A percentile compares a stretch with the other conserved stretches of the same genome.
Evolutionary conservation across 306 rosid genomes (phyloP).

Genomic region (Amphicarpaea edgeworthii): DNA sequence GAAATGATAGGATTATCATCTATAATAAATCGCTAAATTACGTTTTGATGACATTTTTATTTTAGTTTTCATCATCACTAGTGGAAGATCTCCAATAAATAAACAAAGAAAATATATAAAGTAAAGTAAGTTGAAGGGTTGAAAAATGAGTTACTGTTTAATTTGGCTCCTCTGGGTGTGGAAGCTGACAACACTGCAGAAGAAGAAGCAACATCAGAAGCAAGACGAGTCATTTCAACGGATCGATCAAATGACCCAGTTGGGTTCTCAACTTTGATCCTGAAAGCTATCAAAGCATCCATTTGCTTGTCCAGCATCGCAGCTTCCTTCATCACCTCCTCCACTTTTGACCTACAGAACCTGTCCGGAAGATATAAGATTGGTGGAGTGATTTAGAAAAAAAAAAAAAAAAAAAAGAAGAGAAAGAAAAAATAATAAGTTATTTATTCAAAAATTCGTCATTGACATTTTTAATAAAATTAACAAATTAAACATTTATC

Average conservation of each 20-base stretch:
- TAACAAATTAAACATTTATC: too few species aligned
- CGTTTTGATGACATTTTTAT: too few species aligned
- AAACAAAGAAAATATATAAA: background rate
- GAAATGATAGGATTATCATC: too few species aligned
- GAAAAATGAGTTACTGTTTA: slow-evolving; percentile 46
- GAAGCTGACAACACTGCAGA: slow-evolving; percentile 57
- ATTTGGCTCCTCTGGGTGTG: slow-evolving; percentile 50
- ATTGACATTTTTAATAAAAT: too few species aligned
- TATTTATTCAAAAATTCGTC: too few species aligned
- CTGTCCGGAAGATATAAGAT: too few species aligned
- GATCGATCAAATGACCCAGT: slow-evolving; percentile 36
- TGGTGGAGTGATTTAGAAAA: too few species aligned
- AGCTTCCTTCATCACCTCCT: slow-evolving; percentile 75
- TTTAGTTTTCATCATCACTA: too few species aligned
- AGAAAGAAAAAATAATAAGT: too few species aligned
- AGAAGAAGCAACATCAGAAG: slow-evolving; percentile 63
- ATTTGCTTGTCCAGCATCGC: slow-evolving; percentile 63
- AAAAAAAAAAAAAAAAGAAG: too few species aligned
- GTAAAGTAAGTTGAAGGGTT: background rate
- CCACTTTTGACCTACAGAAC: slow-evolving; percentile 58
- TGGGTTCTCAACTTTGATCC: slow-evolving; percentile 78
- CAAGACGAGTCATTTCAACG: slow-evolving; percentile 63
- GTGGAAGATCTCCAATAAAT: too few species aligned
- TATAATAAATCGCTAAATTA: too few species aligned
- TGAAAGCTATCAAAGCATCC: slow-evolving; percentile 74